These are phyloP conservation scores for Sequoia sempervirens DNA, from an alignment of 75 land plant genomes.

Conservation along the genomic window DNA sequence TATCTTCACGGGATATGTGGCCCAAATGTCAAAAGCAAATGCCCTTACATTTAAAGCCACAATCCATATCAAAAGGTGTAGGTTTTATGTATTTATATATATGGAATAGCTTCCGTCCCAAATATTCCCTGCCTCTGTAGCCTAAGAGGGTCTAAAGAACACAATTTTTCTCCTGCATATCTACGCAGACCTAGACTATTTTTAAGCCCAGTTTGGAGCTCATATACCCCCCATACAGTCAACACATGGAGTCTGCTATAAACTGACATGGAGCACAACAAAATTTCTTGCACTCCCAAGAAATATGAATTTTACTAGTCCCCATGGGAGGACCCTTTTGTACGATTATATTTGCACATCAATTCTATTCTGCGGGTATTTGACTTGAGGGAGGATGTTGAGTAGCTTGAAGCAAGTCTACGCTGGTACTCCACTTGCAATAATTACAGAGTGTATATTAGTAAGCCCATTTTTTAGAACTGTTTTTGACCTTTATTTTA, in stretches of 20 bases:
- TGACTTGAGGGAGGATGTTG: background rate
- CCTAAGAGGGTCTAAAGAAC: background rate
- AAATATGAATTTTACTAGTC: background rate
- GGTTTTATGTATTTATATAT: background rate
- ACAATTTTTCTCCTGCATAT: background rate
- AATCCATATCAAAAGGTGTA: background rate
- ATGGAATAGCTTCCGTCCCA: background rate
- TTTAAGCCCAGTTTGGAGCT: background rate
- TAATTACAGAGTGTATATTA: background rate
- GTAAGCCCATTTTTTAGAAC: background rate
- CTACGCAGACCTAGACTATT: background rate
- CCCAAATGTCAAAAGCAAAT: background rate
- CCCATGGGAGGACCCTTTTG: background rate
- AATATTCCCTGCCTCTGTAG: background rate
- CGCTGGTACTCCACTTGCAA: background rate
- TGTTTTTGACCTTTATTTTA: background rate
- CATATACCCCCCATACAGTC: background rate
- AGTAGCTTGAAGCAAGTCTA: background rate
- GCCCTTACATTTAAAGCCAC: too few relatives aligned
- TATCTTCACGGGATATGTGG: background rate
- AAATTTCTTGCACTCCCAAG: slow-evolving; percentile 1
- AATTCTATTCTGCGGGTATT: background rate
- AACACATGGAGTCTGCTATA: background rate
- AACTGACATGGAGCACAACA: slow-evolving; percentile 1
- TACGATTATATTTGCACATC: background rate